phyloP scores from a whole-genome alignment of 2,329 filamentous ascomycete species.

The Scedosporium minutisporum region DNA sequence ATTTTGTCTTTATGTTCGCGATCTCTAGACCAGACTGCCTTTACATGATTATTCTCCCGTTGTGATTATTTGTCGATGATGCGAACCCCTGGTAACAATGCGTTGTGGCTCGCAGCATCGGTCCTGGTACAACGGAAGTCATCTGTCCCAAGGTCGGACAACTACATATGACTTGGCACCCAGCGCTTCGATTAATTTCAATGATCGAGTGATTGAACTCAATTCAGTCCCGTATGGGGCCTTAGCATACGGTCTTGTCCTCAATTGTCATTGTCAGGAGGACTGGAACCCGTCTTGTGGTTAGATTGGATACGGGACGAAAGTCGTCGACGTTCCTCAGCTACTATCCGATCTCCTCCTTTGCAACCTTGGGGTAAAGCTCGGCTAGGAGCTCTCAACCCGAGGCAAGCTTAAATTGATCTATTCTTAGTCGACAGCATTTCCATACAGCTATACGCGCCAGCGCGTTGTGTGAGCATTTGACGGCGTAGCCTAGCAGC shows the following conservation, averaged over 20 bases:
- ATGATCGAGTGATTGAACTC: too few relatives aligned
- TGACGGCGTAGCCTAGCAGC: neutral
- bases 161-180: too few relatives aligned
- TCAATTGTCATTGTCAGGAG: too few relatives aligned
- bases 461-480: neutral
- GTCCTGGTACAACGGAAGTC: too few relatives aligned
- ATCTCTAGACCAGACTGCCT: neutral
- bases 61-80: too few relatives aligned
- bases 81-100: too few relatives aligned
- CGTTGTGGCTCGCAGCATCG: too few relatives aligned
- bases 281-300: too few relatives aligned
- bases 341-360: neutral
- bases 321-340: neutral
- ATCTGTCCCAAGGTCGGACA: too few relatives aligned
- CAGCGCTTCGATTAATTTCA: too few relatives aligned
- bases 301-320: neutral
- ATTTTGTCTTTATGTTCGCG: neutral
- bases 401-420: slow-evolving; percentile 1
- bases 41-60: neutral
- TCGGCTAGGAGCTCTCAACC: neutral
- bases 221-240: too few relatives aligned
- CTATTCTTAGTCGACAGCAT: neutral
- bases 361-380: neutral
- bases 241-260: too few relatives aligned
- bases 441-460: neutral